Percentiles rank a stretch among this genome's conserved stretches.
phyloP scores from a whole-genome alignment of 495 filamentous ascomycete genomes.

The Clavariopsis aquatica region DNA sequence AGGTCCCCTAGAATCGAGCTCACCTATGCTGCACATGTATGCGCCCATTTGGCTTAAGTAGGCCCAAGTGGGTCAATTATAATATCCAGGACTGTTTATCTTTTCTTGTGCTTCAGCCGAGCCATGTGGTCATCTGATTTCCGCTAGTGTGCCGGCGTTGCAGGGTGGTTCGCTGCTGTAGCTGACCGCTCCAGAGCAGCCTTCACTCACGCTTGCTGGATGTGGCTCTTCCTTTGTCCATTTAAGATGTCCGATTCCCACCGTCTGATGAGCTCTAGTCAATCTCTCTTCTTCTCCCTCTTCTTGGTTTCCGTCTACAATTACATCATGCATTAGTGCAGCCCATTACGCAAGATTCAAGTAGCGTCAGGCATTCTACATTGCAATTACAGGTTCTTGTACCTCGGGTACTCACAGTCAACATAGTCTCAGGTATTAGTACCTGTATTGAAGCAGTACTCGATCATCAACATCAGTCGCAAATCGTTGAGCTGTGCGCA shows the following conservation, averaged over 20 bases:
- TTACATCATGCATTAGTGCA: no score
- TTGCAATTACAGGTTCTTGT: no score
- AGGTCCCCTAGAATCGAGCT: background rate
- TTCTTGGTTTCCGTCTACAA: background rate
- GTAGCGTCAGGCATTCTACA: background rate
- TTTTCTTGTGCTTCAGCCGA: conserved; percentile 7
- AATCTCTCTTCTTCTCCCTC: background rate
- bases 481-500: background rate
- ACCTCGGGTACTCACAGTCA: no score
- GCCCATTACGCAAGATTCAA: background rate
- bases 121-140: conserved; percentile 22
- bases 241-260: background rate
- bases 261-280: background rate
- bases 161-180: background rate
- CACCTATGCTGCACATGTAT: background rate
- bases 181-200: background rate
- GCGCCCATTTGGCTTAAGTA: background rate
- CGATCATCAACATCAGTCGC: background rate
- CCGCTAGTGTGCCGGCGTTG: conserved; percentile 6
- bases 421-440: background rate
- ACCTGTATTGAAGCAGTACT: background rate
- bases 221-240: background rate
- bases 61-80: conserved; percentile 1
- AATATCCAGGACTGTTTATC: conserved; percentile 20
- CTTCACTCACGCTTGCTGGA: conserved; percentile 4